Evolutionary conservation across 768 basidiomycete species (phyloP), one percentile per base, ranked within the genome.

Genomic region (Pholiota conissans): DNA sequence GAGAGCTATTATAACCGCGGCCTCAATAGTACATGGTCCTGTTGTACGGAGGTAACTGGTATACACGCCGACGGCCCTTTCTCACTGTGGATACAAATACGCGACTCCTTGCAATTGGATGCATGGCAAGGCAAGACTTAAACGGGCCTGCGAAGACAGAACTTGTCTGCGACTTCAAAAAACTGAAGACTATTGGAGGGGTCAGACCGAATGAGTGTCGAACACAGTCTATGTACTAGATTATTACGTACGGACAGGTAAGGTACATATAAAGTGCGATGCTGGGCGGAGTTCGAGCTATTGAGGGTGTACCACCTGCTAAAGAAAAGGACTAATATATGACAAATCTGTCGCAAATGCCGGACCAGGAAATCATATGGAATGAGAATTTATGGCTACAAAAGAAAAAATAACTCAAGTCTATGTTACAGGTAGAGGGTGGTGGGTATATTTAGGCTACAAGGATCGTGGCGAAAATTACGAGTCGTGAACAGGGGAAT

Each of bases 341-440:
- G 53, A 54, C 53, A 54, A 54, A 54, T 27, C 42, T 49, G 34
- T 56, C 55, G 55, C 35, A 48, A 56, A 16, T 29, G 35, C 47
- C 55, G 46, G 55, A 40, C 48, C 55, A 29, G 27, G 35, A 49
- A 47, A 9, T 34, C 28, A 22, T 26, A 27, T 27, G n/a, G 40
- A 54, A 54, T 54, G 53, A 47, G 53, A 54, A 46, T 46, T 54
- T 56, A 56, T 49, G 35, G 47, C 47, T 56, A 56, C 55, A 56
- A 37, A 50, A 49, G 46, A 49, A 13, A 6, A 39, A 49, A 32
- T 27, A 48, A 26, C 10, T 35, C 24, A 22, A 56, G 24, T 27
- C 53, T 54, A 54, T 45, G 40, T 16, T 56, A 56, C 55, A 56
- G 39, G 29, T n/a, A 56, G 49, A 49, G n/a, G n/a, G n/a, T 20